Conservation (phyloP, 208 protist species). For the Leishmania arabica region DNA sequence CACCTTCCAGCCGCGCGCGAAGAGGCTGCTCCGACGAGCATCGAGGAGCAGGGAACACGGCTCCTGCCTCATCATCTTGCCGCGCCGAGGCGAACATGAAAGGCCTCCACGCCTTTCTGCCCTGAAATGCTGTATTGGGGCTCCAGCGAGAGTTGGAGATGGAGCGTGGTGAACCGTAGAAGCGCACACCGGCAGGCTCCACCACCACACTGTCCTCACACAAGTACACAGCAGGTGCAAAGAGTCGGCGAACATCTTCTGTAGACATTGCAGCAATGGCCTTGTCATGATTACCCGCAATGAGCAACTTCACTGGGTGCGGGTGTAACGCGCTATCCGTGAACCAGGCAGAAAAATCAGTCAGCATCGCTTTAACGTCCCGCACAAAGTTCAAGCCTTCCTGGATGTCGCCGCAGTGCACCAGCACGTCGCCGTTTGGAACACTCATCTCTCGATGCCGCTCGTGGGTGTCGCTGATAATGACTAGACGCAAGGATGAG, state of each 20-base stretch:
- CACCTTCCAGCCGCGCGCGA: conserved; percentile 35
- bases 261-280: conserved; percentile 27
- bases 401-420: conserved; percentile 74
- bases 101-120: conserved; percentile 21
- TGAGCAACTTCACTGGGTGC: conserved; percentile 81
- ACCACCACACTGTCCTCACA: conserved; percentile 51
- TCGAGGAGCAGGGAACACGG: neutral
- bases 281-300: conserved; percentile 88
- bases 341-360: conserved; percentile 73
- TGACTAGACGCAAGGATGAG: conserved; percentile 49
- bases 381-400: conserved; percentile 38
- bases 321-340: conserved; percentile 46
- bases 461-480: conserved; percentile 80
- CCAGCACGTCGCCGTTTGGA: conserved; percentile 62
- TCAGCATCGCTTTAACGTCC: conserved; percentile 22
- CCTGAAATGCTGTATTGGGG: conserved; percentile 64
- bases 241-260: conserved; percentile 35
- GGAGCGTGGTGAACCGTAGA: conserved; percentile 69
- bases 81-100: conserved; percentile 25
- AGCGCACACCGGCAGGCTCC: conserved; percentile 47
- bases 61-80: neutral
- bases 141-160: conserved; percentile 50
- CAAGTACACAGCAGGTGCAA: conserved; percentile 57
- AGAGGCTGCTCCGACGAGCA: neutral
- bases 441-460: conserved; percentile 50